phyloP scores from a whole-genome alignment of 371 early-diverging fungal genomes.

The Coemansia sp. region DNA sequence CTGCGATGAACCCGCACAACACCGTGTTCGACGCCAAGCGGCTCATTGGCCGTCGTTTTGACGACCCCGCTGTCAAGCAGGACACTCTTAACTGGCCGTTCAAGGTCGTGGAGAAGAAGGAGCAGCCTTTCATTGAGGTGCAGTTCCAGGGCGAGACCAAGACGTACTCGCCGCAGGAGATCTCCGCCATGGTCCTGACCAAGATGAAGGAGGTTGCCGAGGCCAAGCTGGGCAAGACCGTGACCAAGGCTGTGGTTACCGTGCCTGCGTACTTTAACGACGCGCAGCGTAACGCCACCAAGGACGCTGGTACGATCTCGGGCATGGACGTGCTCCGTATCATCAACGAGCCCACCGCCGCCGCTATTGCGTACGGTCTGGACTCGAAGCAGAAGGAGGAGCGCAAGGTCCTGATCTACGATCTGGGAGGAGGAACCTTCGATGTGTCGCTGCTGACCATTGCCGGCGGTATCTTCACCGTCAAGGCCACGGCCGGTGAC shows the following conservation, averaged over 20 bases:
- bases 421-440: conserved; percentile 98
- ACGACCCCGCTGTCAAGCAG: conserved; percentile 77
- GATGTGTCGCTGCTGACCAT: conserved; percentile 96
- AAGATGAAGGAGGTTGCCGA: conserved; percentile 99
- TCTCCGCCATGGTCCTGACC: conserved; percentile 93
- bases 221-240: conserved; percentile 88
- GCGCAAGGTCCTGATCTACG: conserved; percentile 92
- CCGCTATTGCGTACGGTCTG: conserved; percentile 97
- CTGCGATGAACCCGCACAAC: conserved; percentile 84
- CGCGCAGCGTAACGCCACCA: conserved; percentile 98
- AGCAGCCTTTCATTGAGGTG: conserved; percentile 84
- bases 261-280: conserved; percentile 99
- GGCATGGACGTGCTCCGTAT: conserved; percentile 96
- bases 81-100: conserved; percentile 94
- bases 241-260: conserved; percentile 93
- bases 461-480: conserved; percentile 91
- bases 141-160: conserved; percentile 86
- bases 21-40: conserved; percentile 98
- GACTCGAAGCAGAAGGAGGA: conserved; percentile 79
- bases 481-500: conserved; percentile 95
- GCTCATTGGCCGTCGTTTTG: conserved; percentile 95
- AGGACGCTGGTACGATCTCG: conserved; percentile 94
- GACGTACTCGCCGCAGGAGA: conserved; percentile 94
- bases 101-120: conserved; percentile 75
- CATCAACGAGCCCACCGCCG: conserved; percentile 98